phyloP scores from a whole-genome alignment of 2,329 filamentous ascomycete species.

The Sporothrix sp. region DNA sequence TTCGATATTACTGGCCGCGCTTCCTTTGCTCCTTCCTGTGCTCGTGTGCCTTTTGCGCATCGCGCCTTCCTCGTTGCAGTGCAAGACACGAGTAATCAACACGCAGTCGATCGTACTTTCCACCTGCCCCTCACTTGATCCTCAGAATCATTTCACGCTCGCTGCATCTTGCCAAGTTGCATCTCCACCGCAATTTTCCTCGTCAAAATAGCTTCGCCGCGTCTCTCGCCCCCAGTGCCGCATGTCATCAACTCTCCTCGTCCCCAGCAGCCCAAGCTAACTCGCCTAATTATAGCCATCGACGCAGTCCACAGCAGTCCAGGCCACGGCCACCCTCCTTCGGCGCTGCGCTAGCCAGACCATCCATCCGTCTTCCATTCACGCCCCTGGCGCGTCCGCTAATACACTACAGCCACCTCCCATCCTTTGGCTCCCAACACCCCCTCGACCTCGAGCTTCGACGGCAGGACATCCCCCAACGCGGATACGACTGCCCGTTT shows the following conservation, averaged over 20 bases:
- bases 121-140: too few species aligned
- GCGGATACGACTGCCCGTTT: conserved; percentile 11
- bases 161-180: too few species aligned
- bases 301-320: neutral
- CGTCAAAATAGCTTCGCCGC: conserved; percentile 11
- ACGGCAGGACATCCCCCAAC: too few species aligned
- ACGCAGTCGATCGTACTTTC: neutral
- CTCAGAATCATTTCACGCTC: too few species aligned
- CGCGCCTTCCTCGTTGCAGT: neutral
- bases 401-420: conserved; percentile 7
- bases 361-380: neutral
- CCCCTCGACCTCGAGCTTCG: neutral
- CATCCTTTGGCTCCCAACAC: conserved; percentile 1
- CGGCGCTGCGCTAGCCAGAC: neutral
- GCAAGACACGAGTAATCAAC: neutral
- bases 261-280: neutral
- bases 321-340: conserved; percentile 1
- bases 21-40: neutral
- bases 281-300: conserved; percentile 5
- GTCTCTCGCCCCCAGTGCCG: neutral
- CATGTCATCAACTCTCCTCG: neutral
- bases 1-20: neutral
- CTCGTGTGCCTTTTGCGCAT: neutral
- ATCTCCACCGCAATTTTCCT: neutral
- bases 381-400: conserved; percentile 2